These are phyloP conservation scores for Daucus carota DNA, from an alignment of 129 eudicot genomes.

Conservation along the genomic window DH1_v3.0 NC_030386.2:39291501-39292000, in stretches of 20 bases:
- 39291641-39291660: neutral
- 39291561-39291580: neutral
- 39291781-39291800: neutral
- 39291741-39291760: neutral
- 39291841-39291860: neutral
- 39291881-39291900: slow-evolving; percentile 1
- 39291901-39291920: neutral
- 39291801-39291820: neutral
- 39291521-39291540: neutral
- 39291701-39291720: slow-evolving; percentile 14
- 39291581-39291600: neutral
- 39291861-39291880: slow-evolving; percentile 1
- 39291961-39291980: neutral
- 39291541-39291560: slow-evolving; percentile 5
- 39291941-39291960: neutral
- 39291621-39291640: neutral
- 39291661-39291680: neutral
- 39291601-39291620: neutral
- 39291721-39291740: neutral
- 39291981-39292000: neutral
- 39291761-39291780: slow-evolving; percentile 3
- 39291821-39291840: neutral
- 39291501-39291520: neutral
- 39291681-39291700: neutral
- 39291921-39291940: neutral